Conservation (phyloP, 371 early-diverging fungal genomes). For the Ordospora colligata region DNA sequence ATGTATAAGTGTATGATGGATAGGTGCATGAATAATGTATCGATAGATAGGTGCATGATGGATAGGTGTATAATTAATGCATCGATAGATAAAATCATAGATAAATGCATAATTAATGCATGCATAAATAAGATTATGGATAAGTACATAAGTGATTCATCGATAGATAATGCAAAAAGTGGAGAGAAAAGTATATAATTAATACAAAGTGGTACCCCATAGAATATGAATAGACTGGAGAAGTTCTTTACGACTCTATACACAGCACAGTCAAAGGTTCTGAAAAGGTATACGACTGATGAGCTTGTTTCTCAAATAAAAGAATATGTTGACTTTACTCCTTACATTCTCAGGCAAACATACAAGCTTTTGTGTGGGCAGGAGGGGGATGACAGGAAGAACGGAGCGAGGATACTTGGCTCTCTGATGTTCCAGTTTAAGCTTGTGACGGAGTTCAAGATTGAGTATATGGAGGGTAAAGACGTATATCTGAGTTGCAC, state of each 20-base stretch:
- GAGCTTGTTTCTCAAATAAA: slow-evolving; percentile 37
- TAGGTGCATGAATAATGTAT: too few relatives aligned
- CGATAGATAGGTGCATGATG: too few relatives aligned
- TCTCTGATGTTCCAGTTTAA: slow-evolving; percentile 35
- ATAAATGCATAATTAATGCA: too few relatives aligned
- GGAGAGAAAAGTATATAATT: slow-evolving; percentile 16
- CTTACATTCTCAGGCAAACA: slow-evolving; percentile 36
- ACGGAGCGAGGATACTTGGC: slow-evolving; percentile 34
- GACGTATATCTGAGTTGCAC: slow-evolving; percentile 32
- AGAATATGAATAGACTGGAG: slow-evolving; percentile 47
- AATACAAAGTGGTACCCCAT: background rate
- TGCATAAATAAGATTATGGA: too few relatives aligned
- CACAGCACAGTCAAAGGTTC: slow-evolving; percentile 23
- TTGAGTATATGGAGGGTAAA: background rate
- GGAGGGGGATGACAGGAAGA: slow-evolving; percentile 25
- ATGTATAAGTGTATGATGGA: too few relatives aligned
- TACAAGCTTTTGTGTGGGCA: slow-evolving; percentile 28
- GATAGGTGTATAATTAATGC: too few relatives aligned
- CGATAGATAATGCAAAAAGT: too few relatives aligned
- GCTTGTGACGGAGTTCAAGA: slow-evolving; percentile 15
- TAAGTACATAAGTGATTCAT: too few relatives aligned
- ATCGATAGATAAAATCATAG: too few relatives aligned
- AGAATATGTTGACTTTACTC: slow-evolving; percentile 36
- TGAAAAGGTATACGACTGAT: slow-evolving; percentile 50
- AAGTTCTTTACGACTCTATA: slow-evolving; percentile 57